Percentiles rank a stretch among this genome's conserved stretches.
These are phyloP conservation scores for Epichloe glyceriae DNA, from an alignment of 2,329 filamentous ascomycete species.

Conservation along the genomic window DNA sequence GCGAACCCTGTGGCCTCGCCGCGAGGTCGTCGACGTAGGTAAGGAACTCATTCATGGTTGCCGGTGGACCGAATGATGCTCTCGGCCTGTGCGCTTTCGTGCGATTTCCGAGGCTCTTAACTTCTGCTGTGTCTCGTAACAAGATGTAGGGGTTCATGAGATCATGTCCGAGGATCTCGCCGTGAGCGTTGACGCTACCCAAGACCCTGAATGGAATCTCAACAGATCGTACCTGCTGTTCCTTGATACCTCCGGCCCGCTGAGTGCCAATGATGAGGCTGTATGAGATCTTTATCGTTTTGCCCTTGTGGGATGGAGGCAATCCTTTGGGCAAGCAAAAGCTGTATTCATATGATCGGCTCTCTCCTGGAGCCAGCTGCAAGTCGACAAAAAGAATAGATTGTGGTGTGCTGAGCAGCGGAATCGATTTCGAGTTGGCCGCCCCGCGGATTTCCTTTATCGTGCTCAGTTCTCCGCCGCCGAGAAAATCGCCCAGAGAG, in stretches of 20 bases:
- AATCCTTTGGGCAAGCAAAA: constrained; percentile 78
- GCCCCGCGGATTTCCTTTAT: constrained; percentile 91
- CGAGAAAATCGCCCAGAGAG: constrained; percentile 78
- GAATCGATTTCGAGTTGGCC: constrained; percentile 74
- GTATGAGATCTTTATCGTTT: constrained; percentile 89
- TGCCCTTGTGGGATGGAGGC: constrained; percentile 83
- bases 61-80: constrained; percentile 17
- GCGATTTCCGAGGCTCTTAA: constrained; percentile 30
- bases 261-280: constrained; percentile 87
- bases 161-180: constrained; percentile 84
- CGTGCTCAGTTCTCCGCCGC: constrained; percentile 74
- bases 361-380: constrained; percentile 75
- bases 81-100: constrained; percentile 16
- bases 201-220: constrained; percentile 88
- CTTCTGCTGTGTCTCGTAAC: constrained; percentile 66
- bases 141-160: constrained; percentile 89
- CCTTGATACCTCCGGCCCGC: constrained; percentile 61
- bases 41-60: constrained; percentile 54
- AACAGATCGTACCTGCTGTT: constrained; percentile 78
- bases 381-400: constrained; percentile 93
- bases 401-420: constrained; percentile 86
- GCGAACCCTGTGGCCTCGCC: constrained; percentile 40
- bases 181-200: constrained; percentile 79
- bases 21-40: constrained; percentile 66
- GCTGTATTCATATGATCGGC: constrained; percentile 71